Conservation (phyloP, 78 protist genomes). For the Planoprotostelium fungivorum region DNA sequence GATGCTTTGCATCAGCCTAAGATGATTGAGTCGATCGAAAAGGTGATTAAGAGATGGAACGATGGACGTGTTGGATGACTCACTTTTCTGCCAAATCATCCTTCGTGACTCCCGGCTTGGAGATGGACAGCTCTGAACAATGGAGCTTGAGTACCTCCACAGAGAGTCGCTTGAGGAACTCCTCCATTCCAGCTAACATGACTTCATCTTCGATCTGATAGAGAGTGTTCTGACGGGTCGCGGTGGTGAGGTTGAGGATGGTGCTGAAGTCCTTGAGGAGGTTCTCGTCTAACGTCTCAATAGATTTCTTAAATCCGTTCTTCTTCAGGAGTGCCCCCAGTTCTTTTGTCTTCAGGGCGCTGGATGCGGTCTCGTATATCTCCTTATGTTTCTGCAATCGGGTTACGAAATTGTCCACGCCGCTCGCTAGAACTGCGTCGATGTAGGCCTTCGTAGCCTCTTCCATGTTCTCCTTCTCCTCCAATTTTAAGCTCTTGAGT, state of each 20-base stretch:
- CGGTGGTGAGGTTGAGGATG: neutral
- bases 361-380: neutral
- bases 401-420: neutral
- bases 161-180: neutral
- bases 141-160: neutral
- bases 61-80: too few species aligned
- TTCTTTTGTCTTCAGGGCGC: neutral
- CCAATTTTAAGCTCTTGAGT: neutral
- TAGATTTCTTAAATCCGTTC: neutral
- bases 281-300: neutral
- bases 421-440: neutral
- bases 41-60: neutral
- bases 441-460: neutral
- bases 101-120: neutral
- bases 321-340: neutral
- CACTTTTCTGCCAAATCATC: neutral
- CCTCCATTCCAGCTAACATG: neutral
- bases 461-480: neutral
- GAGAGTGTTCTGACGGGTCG: neutral
- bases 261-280: neutral
- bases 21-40: neutral
- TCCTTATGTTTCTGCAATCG: neutral
- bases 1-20: neutral
- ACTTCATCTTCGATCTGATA: neutral
- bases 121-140: neutral